A percentile compares a stretch with the other conserved stretches of the same genome.
phyloP scores from a whole-genome alignment of 1,139 yeast genomes.

The Blastobotrys arbuscula region DNA sequence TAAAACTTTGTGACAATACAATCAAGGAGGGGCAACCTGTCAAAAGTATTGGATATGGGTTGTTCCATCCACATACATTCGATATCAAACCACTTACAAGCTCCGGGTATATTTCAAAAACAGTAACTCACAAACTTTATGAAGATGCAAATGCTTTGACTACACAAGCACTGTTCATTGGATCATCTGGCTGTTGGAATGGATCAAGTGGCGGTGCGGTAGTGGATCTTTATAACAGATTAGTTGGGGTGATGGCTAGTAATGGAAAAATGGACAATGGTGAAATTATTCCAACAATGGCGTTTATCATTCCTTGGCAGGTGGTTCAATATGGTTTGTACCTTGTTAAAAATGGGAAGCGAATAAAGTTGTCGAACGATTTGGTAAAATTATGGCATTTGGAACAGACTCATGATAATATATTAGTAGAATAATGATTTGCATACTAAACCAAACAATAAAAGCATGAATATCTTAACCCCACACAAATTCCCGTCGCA shows the following conservation, averaged over 20 bases:
- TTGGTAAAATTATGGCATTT: constrained; percentile 20
- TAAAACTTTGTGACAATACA: constrained; percentile 11
- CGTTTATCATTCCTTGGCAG: constrained; percentile 40
- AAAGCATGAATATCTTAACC: too few relatives aligned
- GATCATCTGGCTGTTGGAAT: constrained; percentile 67
- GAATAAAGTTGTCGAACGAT: neutral
- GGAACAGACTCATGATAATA: constrained; percentile 16
- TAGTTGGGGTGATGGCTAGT: constrained; percentile 58
- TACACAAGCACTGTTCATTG: constrained; percentile 40
- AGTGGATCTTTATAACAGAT: constrained; percentile 36
- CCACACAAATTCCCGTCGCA: neutral
- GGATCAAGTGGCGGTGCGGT: constrained; percentile 75
- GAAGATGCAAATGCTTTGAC: neutral
- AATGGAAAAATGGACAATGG: constrained; percentile 46
- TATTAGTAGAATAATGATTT: neutral
- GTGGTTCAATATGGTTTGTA: constrained; percentile 27
- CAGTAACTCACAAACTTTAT: constrained; percentile 23
- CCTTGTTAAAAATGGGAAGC: constrained; percentile 16
- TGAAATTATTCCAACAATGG: constrained; percentile 41
- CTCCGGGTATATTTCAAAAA: constrained; percentile 41
- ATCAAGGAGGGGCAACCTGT: constrained; percentile 37
- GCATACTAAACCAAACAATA: too few relatives aligned
- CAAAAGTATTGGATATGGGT: constrained; percentile 52
- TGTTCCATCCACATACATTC: constrained; percentile 37
- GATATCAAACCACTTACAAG: constrained; percentile 41